Evolutionary conservation across 2,329 filamentous ascomycete species (phyloP).

Genomic region (Arthrobotrys entomopaga): DNA sequence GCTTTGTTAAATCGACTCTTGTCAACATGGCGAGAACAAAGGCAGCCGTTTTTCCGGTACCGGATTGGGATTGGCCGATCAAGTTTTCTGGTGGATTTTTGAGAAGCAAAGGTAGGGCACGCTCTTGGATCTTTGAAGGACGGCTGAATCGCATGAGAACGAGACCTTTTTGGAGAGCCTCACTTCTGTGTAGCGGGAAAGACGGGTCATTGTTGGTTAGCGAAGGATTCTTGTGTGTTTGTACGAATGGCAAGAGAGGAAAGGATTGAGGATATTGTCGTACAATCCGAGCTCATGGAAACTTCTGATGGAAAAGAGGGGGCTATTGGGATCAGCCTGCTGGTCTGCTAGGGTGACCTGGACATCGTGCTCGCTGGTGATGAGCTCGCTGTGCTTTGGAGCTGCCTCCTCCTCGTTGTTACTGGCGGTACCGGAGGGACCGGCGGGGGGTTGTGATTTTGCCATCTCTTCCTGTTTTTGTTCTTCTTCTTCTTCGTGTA

Average conservation of each 20-base stretch:
- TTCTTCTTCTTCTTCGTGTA: slow-evolving; percentile 57
- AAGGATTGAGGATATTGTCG: slow-evolving; percentile 61
- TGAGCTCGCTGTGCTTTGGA: slow-evolving; percentile 61
- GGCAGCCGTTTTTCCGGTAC: slow-evolving; percentile 96
- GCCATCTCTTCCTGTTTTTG: slow-evolving; percentile 59
- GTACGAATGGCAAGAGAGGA: too few species aligned
- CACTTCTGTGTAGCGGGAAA: slow-evolving; percentile 63
- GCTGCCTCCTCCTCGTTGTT: slow-evolving; percentile 58
- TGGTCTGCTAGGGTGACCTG: slow-evolving; percentile 92
- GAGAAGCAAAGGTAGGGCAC: slow-evolving; percentile 88
- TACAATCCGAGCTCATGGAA: slow-evolving; percentile 90
- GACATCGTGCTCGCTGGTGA: slow-evolving; percentile 84
- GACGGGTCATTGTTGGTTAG: background rate
- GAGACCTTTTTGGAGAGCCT: slow-evolving; percentile 79
- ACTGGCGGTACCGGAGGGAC: background rate
- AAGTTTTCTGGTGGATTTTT: slow-evolving; percentile 88
- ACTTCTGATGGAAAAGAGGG: slow-evolving; percentile 82
- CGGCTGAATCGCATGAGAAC: slow-evolving; percentile 86
- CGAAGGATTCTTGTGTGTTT: too few species aligned
- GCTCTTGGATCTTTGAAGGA: slow-evolving; percentile 97
- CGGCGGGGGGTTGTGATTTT: slow-evolving; percentile 19
- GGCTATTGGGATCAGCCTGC: slow-evolving; percentile 85
- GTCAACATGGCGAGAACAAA: slow-evolving; percentile 93
- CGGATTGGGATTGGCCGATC: slow-evolving; percentile 98
- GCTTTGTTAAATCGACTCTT: slow-evolving; percentile 78